Evolutionary conservation across 2,329 filamentous ascomycete species (phyloP), one percentile per base, ranked within the genome.

Genomic region (Neonectria sp.): DNA sequence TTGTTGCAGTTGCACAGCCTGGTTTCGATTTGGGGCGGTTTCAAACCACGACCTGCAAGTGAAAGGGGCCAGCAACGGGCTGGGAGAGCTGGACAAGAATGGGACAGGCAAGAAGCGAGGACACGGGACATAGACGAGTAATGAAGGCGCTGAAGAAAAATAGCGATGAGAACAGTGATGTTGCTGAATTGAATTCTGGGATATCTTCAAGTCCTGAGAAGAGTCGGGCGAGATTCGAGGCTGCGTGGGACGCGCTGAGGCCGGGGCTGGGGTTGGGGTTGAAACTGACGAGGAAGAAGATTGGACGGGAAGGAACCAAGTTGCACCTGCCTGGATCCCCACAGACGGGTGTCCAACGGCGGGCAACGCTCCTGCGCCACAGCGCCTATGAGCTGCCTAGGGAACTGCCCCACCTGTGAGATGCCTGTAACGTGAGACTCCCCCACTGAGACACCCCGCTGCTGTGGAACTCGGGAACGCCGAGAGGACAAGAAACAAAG

Each of bases 1-100:
- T 24, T 25, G 25, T 25, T 61, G 37, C 58, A 61, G 25, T 25
- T 61, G 37, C 58, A 61, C 58, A 61, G 58, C 58, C 58, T 55
- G 49, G 15, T n/a, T 25, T 31, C 27, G 48, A 60, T 45, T 37
- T 45, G 25, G 57, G 49, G 21, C 37, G 17, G 21, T n/a, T 43
- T 21, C 13, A 33, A 24, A 21, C 9, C 29, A 6, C 48, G 46
- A 45, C 25, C 17, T 31, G 27, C 48, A 31, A 51, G 27, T 51
- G 29, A 37, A 53, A 37, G 51, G 51, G 51, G 51, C n/a, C 29
- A 6, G 29, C 29, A n/a, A 21, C 8, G 31, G 17, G 49, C 29
- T 33, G 29, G 15, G 6, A 8, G 27, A 13, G n/a, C 21, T 24
- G 40, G n/a, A 45, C 12, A n/a, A 45, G 40, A 45, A 45, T 13